Percentiles rank a stretch among this genome's conserved stretches.
Conservation (phyloP, 768 basidiomycete species). For the Coprinopsis sp. region DNA sequence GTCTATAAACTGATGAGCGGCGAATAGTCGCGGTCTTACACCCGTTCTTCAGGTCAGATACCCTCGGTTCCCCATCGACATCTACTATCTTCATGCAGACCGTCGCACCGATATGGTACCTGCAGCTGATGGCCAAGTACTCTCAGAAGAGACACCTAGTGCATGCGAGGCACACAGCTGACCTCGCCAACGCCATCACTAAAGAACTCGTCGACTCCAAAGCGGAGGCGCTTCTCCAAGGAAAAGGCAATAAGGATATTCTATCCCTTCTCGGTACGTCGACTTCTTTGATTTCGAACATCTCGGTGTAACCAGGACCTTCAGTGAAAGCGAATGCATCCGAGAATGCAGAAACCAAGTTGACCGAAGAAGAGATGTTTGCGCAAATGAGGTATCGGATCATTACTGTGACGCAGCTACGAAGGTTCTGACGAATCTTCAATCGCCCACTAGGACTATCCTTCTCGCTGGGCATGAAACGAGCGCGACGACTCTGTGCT, state of each 20-base stretch:
- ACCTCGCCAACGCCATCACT: constrained; percentile 41
- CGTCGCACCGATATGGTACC: constrained; percentile 41
- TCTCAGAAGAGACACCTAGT: constrained; percentile 40
- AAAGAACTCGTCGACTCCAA: constrained; percentile 44
- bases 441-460: constrained; percentile 42
- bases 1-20: constrained; percentile 7
- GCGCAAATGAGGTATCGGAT: constrained; percentile 50
- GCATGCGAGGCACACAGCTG: constrained; percentile 42
- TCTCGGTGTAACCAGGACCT: background rate
- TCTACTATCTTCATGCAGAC: constrained; percentile 46
- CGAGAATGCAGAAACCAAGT: constrained; percentile 35
- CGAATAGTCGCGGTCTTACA: background rate
- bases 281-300: background rate
- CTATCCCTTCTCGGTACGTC: constrained; percentile 52
- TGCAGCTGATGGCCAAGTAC: constrained; percentile 42
- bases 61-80: constrained; percentile 43
- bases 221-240: constrained; percentile 41
- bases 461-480: constrained; percentile 57
- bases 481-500: constrained; percentile 52
- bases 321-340: constrained; percentile 53
- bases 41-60: constrained; percentile 35
- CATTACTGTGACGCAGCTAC: constrained; percentile 32
- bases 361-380: constrained; percentile 47
- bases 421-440: constrained; percentile 34
- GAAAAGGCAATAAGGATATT: constrained; percentile 48